A percentile compares a stretch with the other conserved stretches of the same genome.
Conservation (phyloP, 2,329 filamentous ascomycete genomes). For the Colletotrichum melonis region DNA sequence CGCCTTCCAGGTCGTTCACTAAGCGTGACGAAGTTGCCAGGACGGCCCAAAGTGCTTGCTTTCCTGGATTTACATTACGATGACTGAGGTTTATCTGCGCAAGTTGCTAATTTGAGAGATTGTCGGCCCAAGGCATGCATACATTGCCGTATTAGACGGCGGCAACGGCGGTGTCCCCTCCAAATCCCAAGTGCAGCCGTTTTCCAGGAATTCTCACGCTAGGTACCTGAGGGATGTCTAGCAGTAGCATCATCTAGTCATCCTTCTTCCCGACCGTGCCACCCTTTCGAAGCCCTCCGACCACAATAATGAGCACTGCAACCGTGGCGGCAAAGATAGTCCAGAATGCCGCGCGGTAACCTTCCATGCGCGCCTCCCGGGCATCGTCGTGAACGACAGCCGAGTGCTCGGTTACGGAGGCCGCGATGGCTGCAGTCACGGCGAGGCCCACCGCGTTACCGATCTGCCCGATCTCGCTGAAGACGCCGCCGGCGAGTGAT, state of each 20-base stretch:
- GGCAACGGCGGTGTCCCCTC: background rate
- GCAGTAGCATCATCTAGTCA: background rate
- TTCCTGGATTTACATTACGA: background rate
- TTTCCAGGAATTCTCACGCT: background rate
- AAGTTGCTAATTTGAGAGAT: background rate
- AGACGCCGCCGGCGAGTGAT: slow-evolving; percentile 69
- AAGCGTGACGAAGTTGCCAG: background rate
- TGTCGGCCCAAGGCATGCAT: background rate
- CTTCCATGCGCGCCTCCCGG: slow-evolving; percentile 55
- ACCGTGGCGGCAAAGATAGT: slow-evolving; percentile 58
- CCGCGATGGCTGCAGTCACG: slow-evolving; percentile 59
- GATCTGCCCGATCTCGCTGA: slow-evolving; percentile 69
- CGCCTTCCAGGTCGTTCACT: background rate
- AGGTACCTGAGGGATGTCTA: background rate
- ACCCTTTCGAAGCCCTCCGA: slow-evolving; percentile 55
- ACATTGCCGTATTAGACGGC: background rate
- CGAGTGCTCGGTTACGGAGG: slow-evolving; percentile 55
- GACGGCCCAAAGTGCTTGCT: too few species aligned
- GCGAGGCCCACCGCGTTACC: slow-evolving; percentile 65
- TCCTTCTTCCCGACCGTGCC: slow-evolving; percentile 62
- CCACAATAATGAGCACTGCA: slow-evolving; percentile 49
- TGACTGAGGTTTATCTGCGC: background rate
- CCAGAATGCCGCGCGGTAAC: slow-evolving; percentile 66
- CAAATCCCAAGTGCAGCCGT: background rate
- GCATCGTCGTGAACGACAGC: slow-evolving; percentile 31